phyloP scores from a whole-genome alignment of 139 green algal genomes.

The Ettlia oleoabundans region DNA sequence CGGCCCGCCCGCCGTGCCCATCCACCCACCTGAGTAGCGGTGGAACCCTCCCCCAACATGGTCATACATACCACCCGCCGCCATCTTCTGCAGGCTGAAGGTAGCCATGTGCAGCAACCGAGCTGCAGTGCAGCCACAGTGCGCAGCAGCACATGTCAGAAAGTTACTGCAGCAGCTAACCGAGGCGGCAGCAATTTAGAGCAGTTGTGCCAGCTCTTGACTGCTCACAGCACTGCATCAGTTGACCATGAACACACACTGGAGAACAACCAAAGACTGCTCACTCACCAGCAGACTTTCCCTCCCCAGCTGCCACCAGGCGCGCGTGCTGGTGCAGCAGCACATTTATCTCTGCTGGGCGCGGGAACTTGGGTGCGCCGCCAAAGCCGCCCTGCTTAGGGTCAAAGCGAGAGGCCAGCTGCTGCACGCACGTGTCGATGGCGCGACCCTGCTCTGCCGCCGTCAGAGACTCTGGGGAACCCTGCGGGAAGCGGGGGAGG shows the following conservation, averaged over 20 bases:
- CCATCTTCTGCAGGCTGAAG: conserved; percentile 76
- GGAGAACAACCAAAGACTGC: no score
- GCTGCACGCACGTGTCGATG: conserved; percentile 47
- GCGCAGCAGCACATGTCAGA: neutral
- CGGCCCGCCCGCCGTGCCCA: no score
- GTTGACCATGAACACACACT: no score
- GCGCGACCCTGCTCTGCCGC: neutral
- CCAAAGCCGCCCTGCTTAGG: conserved; percentile 79
- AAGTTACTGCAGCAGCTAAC: no score
- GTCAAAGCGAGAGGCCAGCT: conserved; percentile 71
- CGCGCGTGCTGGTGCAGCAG: conserved; percentile 60
- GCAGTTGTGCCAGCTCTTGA: neutral
- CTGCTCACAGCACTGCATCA: neutral
- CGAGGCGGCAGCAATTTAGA: no score
- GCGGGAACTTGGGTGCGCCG: conserved; percentile 88
- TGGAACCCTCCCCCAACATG: conserved; percentile 92
- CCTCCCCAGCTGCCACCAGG: conserved; percentile 12
- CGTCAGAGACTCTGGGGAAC: conserved; percentile 24
- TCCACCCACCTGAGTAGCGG: conserved; percentile 62
- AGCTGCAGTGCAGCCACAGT: conserved; percentile 15
- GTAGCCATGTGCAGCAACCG: conserved; percentile 62
- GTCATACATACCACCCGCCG: conserved; percentile 83
- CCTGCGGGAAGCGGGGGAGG: neutral
- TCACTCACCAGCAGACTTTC: conserved; percentile 13
- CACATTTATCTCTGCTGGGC: conserved; percentile 82